Evolutionary conservation across 2,329 filamentous ascomycete species (phyloP), one percentile per base, ranked within the genome.

Genomic region (Fusarium sterilihyphosum): DNA sequence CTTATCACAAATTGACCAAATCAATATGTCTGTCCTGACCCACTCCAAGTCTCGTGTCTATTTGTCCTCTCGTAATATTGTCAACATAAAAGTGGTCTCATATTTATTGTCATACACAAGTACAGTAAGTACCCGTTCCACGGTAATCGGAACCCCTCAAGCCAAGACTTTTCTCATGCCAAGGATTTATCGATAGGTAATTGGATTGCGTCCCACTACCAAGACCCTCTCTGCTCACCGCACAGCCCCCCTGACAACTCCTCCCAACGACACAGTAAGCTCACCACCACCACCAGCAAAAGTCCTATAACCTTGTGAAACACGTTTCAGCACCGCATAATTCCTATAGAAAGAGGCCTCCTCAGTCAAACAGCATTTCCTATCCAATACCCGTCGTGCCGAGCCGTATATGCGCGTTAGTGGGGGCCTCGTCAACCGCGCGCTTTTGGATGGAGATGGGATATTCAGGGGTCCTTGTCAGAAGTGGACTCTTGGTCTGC

Each of bases 141-240:
- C 56, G 61, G 60, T 18, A 50, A 66, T 50, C 64, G 61, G 49
- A 38, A 8, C 52, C 33, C 52, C 46, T 61, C 63, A 53, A 61
- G 66, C 66, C 66, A 70, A 70, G 66, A 35, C n/a, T 18, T 59
- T 59, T 26, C 26, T 35, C 33, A 31, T 53, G 46, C 38, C 67
- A 70, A 70, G 44, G 44, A 16, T 65, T 49, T 54, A 35, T 38
- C 52, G 41, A 31, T 54, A 35, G 13, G 33, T 35, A 29, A 65
- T 60, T 65, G 66, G 66, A 44, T 40, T 29, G 10, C 29, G 43
- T 61, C 61, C 47, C 44, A 44, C 57, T 12, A 66, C 67, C 67
- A 70, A 70, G 67, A 54, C 67, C 38, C 47, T 33, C 29, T 29
- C 31, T 43, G 29, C 64, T 65, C 67, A 70, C 67, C 67, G 67